Evolutionary conservation across 495 filamentous ascomycete genomes (phyloP), one percentile per base, ranked within the genome.

Genomic region (Penicillium salamii): DNA sequence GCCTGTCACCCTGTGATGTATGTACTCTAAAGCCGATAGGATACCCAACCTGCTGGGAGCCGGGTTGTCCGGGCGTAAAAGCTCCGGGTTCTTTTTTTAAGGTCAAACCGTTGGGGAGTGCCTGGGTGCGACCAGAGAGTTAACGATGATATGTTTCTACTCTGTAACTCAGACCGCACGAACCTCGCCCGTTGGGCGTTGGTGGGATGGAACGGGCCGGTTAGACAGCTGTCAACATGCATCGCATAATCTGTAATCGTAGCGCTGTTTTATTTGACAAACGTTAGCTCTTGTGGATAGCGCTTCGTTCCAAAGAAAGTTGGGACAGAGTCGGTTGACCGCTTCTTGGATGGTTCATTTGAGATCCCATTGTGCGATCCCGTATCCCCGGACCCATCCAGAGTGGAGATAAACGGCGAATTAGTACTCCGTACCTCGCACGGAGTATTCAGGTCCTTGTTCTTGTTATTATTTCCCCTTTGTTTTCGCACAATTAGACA

Each of bases 221-320:
- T 19, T 42, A 18, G 23, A 47, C 43, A 34, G 50, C 43, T 47
- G 52, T 51, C 52, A 51, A 18, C 29, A 13, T 40, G 23, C 23
- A 26, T 29, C 34, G 36, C 46, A 42, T 41, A 24, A 17, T 14
- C 28, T 36, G 12, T 14, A 15, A 20, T n/a, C n/a, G n/a, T n/a
- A 26, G 23, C 23, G 23, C 34, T 37, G 1, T 13, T 31, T 34
- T 11, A 32, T 13, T 43, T 39, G 24, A n/a, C 14, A 49, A 28
- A 32, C 8, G 36, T 36, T 39, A 44, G 21, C 14, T 11, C 35
- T 39, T 17, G 17, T 40, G 19, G 28, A 14, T 32, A 38, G 23
- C 0, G 6, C 32, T 3, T 13, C 35, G 4, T 8, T 14, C 7
- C 17, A 3, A 35, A 17, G 12, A 23, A 20, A n/a, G 34, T 32